Evolutionary conservation across 139 green algal genomes (phyloP), one percentile per base, ranked within the genome.

Genomic region (Penium margaritaceum): DNA sequence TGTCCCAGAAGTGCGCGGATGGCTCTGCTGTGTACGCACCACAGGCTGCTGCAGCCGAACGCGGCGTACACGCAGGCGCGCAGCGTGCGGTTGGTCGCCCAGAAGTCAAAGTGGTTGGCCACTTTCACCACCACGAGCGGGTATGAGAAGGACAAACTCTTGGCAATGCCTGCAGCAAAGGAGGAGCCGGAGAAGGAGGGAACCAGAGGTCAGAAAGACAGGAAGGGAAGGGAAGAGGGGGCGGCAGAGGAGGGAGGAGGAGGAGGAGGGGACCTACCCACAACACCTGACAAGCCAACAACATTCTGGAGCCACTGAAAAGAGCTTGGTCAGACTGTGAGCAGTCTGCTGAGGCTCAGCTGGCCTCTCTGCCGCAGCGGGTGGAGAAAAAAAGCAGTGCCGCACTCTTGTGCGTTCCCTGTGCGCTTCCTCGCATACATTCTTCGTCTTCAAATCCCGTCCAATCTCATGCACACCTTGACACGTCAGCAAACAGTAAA

Each of bases 71-170:
- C 47, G 30, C 47, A 60, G 47, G 47, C 47, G 47, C 47, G 47
- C 47, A 60, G 47, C 14, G 47, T n/a, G 47, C n/a, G 47, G 12
- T n/a, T 33, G 47, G 5, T n/a, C 47, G 29, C 15, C 47, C 47
- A 60, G 21, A 60, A 60, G 47, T 60, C 47, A 60, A 60, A 60
- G 47, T 33, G 30, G 47, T n/a, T 60, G 47, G n/a, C 47, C 12
- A 24, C 14, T 0, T 24, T n/a, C 47, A 24, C 30, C n/a, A 24
- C 47, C 47, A 60, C n/a, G 3, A 60, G 47, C 5, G 47, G 47
- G 19, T 60, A 60, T n/a, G 29, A n/a, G n/a, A 24, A 60, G 17
- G 47, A 0, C 15, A 60, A 5, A 33, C n/a, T 60, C 15, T 60
- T 24, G 3, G 47, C 17, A n/a, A 60, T 24, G 12, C n/a, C 47